Conservation (phyloP, 2,329 filamentous ascomycete species). For the Nectriaceae sp. region DNA sequence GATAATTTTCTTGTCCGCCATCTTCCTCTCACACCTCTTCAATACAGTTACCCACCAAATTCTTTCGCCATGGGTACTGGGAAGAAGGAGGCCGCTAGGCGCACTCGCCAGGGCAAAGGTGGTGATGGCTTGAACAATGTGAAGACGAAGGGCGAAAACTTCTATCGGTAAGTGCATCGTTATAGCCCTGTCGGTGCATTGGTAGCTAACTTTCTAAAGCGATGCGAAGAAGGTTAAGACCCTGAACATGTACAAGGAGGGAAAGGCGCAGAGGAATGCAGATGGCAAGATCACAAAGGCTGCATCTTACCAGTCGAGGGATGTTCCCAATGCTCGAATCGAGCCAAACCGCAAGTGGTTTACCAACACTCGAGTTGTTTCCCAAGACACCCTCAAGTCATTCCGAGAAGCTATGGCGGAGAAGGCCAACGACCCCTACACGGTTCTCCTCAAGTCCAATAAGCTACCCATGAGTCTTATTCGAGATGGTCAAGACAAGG, state of each 20-base stretch:
- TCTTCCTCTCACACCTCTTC: constrained; percentile 17
- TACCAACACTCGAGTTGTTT: constrained; percentile 86
- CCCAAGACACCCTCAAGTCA: constrained; percentile 80
- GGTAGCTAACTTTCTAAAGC: constrained; percentile 31
- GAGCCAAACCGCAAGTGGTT: constrained; percentile 99
- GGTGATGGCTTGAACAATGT: constrained; percentile 90
- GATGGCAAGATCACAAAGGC: constrained; percentile 82
- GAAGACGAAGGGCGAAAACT: constrained; percentile 95
- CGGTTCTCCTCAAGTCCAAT: constrained; percentile 93
- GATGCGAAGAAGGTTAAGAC: constrained; percentile 85
- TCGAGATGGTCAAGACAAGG: constrained; percentile 71
- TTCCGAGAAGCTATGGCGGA: constrained; percentile 94
- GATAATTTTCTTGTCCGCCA: constrained; percentile 27
- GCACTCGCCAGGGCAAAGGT: constrained; percentile 81
- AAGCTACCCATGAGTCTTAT: constrained; percentile 97
- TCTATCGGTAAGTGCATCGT: constrained; percentile 69
- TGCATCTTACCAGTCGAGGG: constrained; percentile 80
- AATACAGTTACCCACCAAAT: constrained; percentile 22
- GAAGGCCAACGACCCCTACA: constrained; percentile 86
- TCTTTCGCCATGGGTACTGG: constrained; percentile 71
- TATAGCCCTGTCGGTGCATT: background rate
- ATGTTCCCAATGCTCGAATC: constrained; percentile 80
- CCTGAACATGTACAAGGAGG: constrained; percentile 89
- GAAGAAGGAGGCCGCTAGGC: constrained; percentile 88
- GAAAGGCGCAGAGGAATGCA: constrained; percentile 79